phyloP scores from a whole-genome alignment of 495 filamentous ascomycete genomes.

The Penicillium fimorum region DNA sequence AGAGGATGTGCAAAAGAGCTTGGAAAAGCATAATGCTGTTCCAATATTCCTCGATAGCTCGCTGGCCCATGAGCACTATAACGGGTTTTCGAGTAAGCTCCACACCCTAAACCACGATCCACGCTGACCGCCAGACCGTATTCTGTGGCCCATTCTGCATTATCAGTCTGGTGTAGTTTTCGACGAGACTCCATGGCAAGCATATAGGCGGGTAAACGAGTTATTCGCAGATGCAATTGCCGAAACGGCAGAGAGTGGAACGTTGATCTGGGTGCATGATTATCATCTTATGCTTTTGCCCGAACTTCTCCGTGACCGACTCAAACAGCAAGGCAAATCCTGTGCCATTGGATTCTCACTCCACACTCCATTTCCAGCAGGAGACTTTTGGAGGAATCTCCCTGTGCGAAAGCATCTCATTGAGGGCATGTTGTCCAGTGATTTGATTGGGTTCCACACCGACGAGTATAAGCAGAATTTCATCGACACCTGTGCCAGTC shows the following conservation, averaged over 20 bases:
- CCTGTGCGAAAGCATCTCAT: constrained; percentile 83
- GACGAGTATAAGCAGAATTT: constrained; percentile 93
- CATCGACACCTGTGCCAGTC: constrained; percentile 75
- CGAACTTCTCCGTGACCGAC: constrained; percentile 76
- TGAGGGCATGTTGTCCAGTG: constrained; percentile 75
- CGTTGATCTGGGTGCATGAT: constrained; percentile 93
- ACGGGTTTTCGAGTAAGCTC: constrained; percentile 55
- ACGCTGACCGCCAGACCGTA: constrained; percentile 58
- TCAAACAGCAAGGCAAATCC: constrained; percentile 62
- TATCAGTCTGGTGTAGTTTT: constrained; percentile 92
- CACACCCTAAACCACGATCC: background rate
- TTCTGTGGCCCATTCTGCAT: constrained; percentile 94
- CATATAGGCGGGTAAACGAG: constrained; percentile 82
- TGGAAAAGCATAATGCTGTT: constrained; percentile 51
- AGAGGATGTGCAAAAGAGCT: constrained; percentile 41
- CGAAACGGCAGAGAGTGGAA: constrained; percentile 69
- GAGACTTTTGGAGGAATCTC: constrained; percentile 86
- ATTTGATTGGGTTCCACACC: constrained; percentile 91
- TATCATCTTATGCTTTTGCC: constrained; percentile 95
- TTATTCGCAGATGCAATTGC: constrained; percentile 79
- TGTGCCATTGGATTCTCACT: constrained; percentile 94
- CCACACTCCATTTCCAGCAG: constrained; percentile 91
- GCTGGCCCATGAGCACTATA: constrained; percentile 58
- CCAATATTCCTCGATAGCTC: constrained; percentile 54
- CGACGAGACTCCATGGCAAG: constrained; percentile 81